A percentile compares a stretch with the other conserved stretches of the same genome.
Evolutionary conservation across 2,329 filamentous ascomycete genomes (phyloP).

Genomic region (Neonectria hederae): DNA sequence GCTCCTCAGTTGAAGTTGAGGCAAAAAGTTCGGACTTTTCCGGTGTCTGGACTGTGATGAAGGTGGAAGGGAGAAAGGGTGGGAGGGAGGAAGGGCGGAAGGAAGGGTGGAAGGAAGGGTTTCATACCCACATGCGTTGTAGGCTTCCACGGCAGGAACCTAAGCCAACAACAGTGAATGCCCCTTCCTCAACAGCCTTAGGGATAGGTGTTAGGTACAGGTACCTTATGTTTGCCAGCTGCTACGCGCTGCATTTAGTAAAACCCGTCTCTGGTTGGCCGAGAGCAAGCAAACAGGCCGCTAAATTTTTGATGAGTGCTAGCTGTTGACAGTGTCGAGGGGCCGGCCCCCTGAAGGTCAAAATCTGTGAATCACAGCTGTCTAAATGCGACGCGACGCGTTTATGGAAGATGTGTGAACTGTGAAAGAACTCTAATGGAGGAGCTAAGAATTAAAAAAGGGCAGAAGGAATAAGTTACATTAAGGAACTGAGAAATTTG

Average conservation of each 20-base stretch:
- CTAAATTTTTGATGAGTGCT: too few relatives aligned
- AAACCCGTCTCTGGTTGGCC: background rate
- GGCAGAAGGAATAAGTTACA: too few relatives aligned
- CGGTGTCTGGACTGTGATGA: conserved; percentile 1
- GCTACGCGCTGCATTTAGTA: background rate
- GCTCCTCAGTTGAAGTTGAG: conserved; percentile 19
- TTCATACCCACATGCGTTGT: background rate
- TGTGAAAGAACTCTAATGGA: background rate
- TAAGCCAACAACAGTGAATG: background rate
- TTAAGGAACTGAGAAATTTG: background rate
- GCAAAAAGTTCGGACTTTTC: conserved; percentile 1
- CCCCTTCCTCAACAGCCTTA: background rate
- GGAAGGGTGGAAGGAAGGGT: too few relatives aligned
- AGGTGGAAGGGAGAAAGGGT: conserved; percentile 14
- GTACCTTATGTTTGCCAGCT: background rate
- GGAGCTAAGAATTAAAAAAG: background rate
- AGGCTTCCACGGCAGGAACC: conserved; percentile 4
- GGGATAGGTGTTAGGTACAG: background rate
- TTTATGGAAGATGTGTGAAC: background rate
- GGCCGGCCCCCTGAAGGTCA: background rate
- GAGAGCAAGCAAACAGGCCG: background rate
- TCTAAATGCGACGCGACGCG: background rate
- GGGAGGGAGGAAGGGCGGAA: background rate
- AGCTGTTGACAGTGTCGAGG: background rate
- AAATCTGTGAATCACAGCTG: background rate